phyloP scores from a whole-genome alignment of 2,329 filamentous ascomycete species.

The Hymenoscyphus occultus region DNA sequence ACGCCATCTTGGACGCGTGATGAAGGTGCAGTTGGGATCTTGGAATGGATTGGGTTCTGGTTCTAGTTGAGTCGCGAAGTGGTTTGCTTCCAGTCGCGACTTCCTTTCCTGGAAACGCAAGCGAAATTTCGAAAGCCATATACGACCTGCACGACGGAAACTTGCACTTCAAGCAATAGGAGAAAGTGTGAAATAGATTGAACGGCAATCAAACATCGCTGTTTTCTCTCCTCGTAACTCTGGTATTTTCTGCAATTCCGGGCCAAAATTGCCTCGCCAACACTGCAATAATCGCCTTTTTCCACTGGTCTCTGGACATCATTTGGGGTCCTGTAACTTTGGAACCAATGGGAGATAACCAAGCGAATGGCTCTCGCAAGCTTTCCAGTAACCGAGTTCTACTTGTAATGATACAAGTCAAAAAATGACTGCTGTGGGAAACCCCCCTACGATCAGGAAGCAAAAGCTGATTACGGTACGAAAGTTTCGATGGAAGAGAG shows the following conservation, averaged over 20 bases:
- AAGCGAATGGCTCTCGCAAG: slow-evolving; percentile 15
- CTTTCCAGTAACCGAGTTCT: slow-evolving; percentile 13
- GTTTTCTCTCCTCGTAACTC: neutral
- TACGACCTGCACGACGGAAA: neutral
- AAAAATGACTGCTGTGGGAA: slow-evolving; percentile 17
- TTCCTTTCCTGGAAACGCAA: neutral
- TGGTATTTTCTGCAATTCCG: neutral
- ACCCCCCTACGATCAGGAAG: slow-evolving; percentile 16
- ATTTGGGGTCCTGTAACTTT: neutral
- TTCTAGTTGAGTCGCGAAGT: neutral
- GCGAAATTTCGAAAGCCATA: neutral
- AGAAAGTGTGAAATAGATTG: neutral
- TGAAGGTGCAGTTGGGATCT: neutral
- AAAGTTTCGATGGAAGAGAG: neutral
- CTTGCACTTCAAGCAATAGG: neutral
- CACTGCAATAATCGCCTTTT: neutral
- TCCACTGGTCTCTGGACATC: slow-evolving; percentile 11
- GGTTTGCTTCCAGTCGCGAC: neutral
- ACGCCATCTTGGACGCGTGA: neutral
- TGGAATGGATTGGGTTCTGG: neutral
- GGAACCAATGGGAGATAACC: slow-evolving; percentile 7
- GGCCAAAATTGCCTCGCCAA: slow-evolving; percentile 1
- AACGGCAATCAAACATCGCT: neutral
- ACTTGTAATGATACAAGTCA: slow-evolving; percentile 18
- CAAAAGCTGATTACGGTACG: neutral